phyloP scores from a whole-genome alignment of 768 basidiomycete genomes.

The Phlebiopsis flavidoalba region DNA sequence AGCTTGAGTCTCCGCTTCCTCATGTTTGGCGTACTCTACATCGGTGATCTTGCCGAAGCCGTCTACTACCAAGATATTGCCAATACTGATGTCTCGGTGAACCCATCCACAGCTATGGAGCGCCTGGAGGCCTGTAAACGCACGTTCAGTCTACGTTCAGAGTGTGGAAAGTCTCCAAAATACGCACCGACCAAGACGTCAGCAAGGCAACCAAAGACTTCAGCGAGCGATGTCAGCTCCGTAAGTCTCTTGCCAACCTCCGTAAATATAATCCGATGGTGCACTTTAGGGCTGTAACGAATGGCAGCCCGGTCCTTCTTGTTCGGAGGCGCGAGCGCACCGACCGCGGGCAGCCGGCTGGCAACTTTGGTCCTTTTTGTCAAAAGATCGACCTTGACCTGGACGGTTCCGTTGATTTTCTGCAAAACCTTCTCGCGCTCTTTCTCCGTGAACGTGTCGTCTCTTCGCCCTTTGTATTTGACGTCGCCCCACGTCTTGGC shows the following conservation, averaged over 20 bases:
- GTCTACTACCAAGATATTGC: slow-evolving; percentile 8
- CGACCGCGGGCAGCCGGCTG: background rate
- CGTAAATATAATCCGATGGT: background rate
- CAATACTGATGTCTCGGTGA: slow-evolving; percentile 14
- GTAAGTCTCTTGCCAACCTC: background rate
- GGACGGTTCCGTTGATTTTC: no score
- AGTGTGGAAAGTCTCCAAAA: background rate
- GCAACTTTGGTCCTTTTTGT: background rate
- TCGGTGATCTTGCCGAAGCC: slow-evolving; percentile 6
- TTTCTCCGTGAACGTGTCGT: no score
- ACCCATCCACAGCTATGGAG: slow-evolving; percentile 13
- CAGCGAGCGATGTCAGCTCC: background rate
- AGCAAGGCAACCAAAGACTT: background rate
- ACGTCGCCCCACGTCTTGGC: background rate
- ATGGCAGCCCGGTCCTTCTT: no score
- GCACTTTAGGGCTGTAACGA: background rate
- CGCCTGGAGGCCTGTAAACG: background rate
- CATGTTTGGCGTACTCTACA: slow-evolving; percentile 12
- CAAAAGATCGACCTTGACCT: background rate
- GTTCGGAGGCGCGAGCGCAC: background rate
- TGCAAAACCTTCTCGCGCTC: no score
- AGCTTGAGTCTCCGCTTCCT: background rate
- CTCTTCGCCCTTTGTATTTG: background rate
- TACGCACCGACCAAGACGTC: background rate
- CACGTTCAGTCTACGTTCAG: background rate